phyloP scores from a whole-genome alignment of 2,329 filamentous ascomycete species.

The Cadophora malorum region DNA sequence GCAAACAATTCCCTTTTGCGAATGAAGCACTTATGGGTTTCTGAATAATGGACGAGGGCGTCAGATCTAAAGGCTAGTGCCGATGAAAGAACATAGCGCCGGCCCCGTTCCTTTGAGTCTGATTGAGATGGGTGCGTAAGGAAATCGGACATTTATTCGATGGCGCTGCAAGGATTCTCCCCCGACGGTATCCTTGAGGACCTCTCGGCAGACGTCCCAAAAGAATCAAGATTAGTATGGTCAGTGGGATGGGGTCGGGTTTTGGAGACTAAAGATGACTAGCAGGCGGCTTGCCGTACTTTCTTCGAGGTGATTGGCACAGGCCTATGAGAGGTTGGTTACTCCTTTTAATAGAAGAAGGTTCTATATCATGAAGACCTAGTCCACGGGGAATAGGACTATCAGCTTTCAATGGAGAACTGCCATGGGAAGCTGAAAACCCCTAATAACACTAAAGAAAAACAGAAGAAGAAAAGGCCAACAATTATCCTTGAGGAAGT shows the following conservation, averaged over 20 bases:
- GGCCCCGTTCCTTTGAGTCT: neutral
- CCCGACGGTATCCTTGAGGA: neutral
- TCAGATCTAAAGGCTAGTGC: conserved; percentile 2
- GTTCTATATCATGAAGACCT: neutral
- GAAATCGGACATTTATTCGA: neutral
- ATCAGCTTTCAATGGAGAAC: neutral
- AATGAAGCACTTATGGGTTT: neutral
- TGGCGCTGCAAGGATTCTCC: neutral
- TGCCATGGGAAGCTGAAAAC: neutral
- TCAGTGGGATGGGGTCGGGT: neutral
- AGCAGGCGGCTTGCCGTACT: neutral
- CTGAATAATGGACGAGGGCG: neutral
- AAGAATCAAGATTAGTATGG: neutral
- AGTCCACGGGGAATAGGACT: neutral
- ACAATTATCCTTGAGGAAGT: neutral
- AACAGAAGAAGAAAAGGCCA: too few relatives aligned
- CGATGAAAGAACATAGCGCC: neutral
- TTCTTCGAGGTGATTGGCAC: neutral
- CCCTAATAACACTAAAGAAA: neutral
- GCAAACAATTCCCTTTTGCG: conserved; percentile 16
- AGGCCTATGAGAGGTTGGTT: neutral
- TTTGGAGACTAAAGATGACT: neutral
- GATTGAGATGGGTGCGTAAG: neutral
- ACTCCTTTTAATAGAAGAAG: neutral
- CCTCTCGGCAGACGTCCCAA: neutral